These are phyloP conservation scores for Gaeumannomyces sp. DNA, from an alignment of 2,329 filamentous ascomycete species.

Conservation along the genomic window DNA sequence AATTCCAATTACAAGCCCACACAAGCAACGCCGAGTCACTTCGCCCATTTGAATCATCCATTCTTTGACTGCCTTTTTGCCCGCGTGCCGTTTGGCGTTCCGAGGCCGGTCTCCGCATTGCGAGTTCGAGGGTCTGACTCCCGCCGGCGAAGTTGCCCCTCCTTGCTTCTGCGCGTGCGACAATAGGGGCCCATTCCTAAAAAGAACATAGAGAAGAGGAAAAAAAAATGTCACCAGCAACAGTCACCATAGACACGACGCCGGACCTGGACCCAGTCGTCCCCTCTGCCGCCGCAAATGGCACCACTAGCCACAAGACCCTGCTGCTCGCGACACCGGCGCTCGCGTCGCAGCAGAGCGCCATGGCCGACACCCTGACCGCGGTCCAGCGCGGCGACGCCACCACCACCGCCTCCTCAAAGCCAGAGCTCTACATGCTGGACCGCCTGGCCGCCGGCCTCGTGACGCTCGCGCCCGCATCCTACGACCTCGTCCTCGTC, in stretches of 20 bases:
- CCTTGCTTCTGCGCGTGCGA: too few relatives aligned
- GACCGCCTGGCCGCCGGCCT: constrained; percentile 82
- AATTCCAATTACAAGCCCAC: too few relatives aligned
- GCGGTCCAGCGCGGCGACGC: not conserved
- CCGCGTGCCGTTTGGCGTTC: too few relatives aligned
- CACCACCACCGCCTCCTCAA: not conserved
- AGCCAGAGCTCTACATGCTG: constrained; percentile 88
- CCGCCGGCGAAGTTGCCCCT: too few relatives aligned
- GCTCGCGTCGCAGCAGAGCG: constrained; percentile 60
- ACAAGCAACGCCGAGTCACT: too few relatives aligned
- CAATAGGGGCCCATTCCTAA: not conserved
- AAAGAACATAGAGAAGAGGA: not conserved
- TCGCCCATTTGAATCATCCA: too few relatives aligned
- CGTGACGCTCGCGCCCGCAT: constrained; percentile 65
- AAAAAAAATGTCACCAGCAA: constrained; percentile 7
- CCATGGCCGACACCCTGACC: constrained; percentile 7
- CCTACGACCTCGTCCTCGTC: constrained; percentile 81
- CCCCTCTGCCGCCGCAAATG: not conserved
- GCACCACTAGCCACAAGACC: constrained; percentile 7
- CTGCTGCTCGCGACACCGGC: constrained; percentile 73
- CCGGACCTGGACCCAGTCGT: constrained; percentile 2
- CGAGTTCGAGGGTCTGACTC: too few relatives aligned
- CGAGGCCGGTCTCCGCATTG: too few relatives aligned
- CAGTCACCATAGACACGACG: constrained; percentile 9
- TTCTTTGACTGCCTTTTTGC: too few relatives aligned